phyloP scores from a whole-genome alignment of 2,329 filamentous ascomycete genomes.

The Pseudohalonectria lignicola region DNA sequence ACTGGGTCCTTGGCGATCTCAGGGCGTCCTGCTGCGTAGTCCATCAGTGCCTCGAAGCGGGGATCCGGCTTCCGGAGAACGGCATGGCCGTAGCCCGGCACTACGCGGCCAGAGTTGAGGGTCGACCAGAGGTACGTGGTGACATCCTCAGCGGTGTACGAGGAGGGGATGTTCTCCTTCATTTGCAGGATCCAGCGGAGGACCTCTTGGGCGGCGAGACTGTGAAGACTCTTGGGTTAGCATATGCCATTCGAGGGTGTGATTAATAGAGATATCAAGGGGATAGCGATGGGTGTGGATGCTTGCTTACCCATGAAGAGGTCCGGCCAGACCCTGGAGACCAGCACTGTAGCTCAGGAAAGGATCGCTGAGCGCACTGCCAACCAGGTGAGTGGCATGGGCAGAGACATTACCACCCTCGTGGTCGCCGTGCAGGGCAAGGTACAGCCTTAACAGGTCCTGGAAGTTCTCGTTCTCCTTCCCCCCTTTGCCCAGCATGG shows the following conservation, averaged over 20 bases:
- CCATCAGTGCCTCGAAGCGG: conserved; percentile 92
- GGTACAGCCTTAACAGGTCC: conserved; percentile 84
- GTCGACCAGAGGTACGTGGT: conserved; percentile 86
- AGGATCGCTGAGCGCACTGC: conserved; percentile 85
- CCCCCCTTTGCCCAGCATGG: conserved; percentile 85
- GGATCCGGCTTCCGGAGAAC: conserved; percentile 95
- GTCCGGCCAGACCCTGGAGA: conserved; percentile 90
- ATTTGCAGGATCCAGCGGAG: conserved; percentile 95
- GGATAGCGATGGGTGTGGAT: no score
- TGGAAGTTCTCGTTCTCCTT: conserved; percentile 89
- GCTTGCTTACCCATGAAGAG: conserved; percentile 58
- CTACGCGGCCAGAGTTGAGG: conserved; percentile 85
- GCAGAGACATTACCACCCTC: conserved; percentile 97
- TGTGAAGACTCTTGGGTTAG: conserved; percentile 12
- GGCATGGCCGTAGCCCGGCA: conserved; percentile 91
- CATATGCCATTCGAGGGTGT: not conserved
- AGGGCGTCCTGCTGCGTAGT: conserved; percentile 76
- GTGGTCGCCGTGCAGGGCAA: conserved; percentile 94
- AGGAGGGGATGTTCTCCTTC: conserved; percentile 73
- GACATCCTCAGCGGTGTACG: conserved; percentile 72
- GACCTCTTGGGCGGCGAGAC: conserved; percentile 92
- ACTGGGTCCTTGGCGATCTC: conserved; percentile 81
- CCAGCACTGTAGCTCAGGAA: conserved; percentile 95
- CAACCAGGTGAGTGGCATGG: conserved; percentile 89
- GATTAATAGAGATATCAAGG: no score